Conservation (phyloP, 139 green algal genomes). For the Chlorella sorokiniana region DNA sequence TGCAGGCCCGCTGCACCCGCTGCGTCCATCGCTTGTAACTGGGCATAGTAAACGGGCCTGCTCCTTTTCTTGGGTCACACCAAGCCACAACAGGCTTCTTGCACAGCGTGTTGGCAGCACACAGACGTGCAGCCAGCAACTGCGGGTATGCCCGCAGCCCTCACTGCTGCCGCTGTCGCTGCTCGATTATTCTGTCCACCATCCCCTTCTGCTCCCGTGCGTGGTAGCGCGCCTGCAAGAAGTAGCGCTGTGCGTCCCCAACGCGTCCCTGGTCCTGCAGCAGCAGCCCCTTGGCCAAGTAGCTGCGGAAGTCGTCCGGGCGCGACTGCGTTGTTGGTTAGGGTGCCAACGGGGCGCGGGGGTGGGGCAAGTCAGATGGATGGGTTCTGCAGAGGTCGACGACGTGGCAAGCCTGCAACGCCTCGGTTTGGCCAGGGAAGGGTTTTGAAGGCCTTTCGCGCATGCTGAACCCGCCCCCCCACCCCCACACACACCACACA, state of each 20-base stretch:
- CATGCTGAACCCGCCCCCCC: neutral
- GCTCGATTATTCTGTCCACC: neutral
- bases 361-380: neutral
- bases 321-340: neutral
- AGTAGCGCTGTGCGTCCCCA: constrained; percentile 48
- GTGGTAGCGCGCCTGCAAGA: constrained; percentile 49
- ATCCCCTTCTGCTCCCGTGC: neutral
- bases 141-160: neutral
- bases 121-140: too few relatives aligned
- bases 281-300: constrained; percentile 53
- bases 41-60: too few relatives aligned
- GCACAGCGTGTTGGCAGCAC: too few relatives aligned
- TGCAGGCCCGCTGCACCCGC: neutral
- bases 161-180: neutral
- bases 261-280: constrained; percentile 36
- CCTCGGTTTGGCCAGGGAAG: too few relatives aligned
- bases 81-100: too few relatives aligned
- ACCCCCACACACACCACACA: neutral
- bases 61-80: too few relatives aligned
- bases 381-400: too few relatives aligned
- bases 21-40: too few relatives aligned
- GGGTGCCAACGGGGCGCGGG: neutral
- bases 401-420: too few relatives aligned
- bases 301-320: constrained; percentile 50
- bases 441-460: too few relatives aligned